A percentile compares a stretch with the other conserved stretches of the same genome.
phyloP scores from a whole-genome alignment of 768 basidiomycete species.

The Pholiota microspora region DNA sequence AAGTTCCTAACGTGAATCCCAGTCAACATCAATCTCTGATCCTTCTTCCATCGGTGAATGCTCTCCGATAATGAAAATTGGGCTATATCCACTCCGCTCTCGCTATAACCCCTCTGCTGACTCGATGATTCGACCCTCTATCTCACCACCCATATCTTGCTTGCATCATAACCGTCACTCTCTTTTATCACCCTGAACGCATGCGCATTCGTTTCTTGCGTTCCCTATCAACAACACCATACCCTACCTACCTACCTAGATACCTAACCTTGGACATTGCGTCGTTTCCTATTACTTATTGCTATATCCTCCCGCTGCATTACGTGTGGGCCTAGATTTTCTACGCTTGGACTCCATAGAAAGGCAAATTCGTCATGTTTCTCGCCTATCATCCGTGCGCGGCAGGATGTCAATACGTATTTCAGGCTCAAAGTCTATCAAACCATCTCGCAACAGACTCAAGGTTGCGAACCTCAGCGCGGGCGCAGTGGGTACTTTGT shows the following conservation, averaged over 20 bases:
- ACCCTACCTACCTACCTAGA: neutral
- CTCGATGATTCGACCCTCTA: neutral
- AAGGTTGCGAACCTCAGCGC: neutral
- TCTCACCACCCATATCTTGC: neutral
- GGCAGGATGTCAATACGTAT: neutral
- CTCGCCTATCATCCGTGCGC: neutral
- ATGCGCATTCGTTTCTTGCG: neutral
- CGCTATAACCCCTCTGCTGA: neutral
- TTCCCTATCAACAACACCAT: neutral
- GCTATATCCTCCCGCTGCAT: neutral
- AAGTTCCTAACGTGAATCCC: neutral
- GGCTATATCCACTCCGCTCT: neutral
- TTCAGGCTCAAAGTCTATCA: neutral
- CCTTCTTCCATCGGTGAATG: neutral
- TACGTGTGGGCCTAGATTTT: neutral
- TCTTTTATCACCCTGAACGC: neutral
- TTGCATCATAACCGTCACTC: constrained; percentile 2
- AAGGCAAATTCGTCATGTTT: neutral
- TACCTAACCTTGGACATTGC: neutral
- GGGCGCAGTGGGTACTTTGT: no score
- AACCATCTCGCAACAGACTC: neutral
- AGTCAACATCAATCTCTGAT: constrained; percentile 25
- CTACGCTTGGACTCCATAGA: neutral
- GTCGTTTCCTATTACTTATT: neutral
- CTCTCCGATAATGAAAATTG: neutral